These are phyloP conservation scores for Zymoseptoria crescenta DNA, from an alignment of 2,329 filamentous ascomycete genomes.

Conservation along the genomic window DNA sequence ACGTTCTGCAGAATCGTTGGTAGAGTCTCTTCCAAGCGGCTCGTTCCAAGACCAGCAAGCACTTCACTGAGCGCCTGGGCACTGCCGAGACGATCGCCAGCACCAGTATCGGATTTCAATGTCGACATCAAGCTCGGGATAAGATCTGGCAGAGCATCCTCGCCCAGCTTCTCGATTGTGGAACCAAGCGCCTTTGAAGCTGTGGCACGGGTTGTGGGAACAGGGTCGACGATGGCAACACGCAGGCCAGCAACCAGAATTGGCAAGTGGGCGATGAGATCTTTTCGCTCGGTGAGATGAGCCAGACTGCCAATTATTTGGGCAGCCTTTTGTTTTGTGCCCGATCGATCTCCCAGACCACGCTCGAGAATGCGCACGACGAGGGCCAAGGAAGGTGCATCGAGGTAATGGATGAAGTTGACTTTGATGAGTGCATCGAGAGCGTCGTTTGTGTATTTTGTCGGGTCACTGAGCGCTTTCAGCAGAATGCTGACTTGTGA, in stretches of 20 bases:
- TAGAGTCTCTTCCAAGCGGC: slow-evolving; percentile 86
- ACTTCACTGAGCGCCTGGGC: slow-evolving; percentile 96
- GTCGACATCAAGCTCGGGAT: slow-evolving; percentile 97
- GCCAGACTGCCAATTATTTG: slow-evolving; percentile 97
- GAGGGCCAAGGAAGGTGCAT: slow-evolving; percentile 87
- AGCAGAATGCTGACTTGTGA: slow-evolving; percentile 81
- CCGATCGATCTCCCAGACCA: slow-evolving; percentile 81
- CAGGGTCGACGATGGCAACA: slow-evolving; percentile 83
- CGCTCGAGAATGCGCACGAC: slow-evolving; percentile 94
- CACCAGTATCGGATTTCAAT: slow-evolving; percentile 92
- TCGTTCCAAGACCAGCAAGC: slow-evolving; percentile 85
- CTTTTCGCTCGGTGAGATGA: slow-evolving; percentile 92
- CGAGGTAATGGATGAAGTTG: slow-evolving; percentile 97
- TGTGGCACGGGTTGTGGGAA: slow-evolving; percentile 91
- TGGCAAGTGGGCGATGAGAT: slow-evolving; percentile 81
- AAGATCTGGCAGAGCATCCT: slow-evolving; percentile 91
- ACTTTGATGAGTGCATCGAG: slow-evolving; percentile 93
- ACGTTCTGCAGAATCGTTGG: slow-evolving; percentile 96
- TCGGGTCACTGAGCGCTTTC: slow-evolving; percentile 94
- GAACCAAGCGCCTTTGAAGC: slow-evolving; percentile 93
- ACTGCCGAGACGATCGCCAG: slow-evolving; percentile 89
- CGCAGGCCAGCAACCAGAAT: slow-evolving; percentile 88
- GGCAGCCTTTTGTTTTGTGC: slow-evolving; percentile 90
- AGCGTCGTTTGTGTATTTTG: slow-evolving; percentile 92
- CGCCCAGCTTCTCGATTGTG: slow-evolving; percentile 94